Percentiles rank a stretch among this genome's conserved stretches.
Evolutionary conservation across 2,329 filamentous ascomycete genomes (phyloP).

Genomic region (Conoideocrella luteorostrata): DNA sequence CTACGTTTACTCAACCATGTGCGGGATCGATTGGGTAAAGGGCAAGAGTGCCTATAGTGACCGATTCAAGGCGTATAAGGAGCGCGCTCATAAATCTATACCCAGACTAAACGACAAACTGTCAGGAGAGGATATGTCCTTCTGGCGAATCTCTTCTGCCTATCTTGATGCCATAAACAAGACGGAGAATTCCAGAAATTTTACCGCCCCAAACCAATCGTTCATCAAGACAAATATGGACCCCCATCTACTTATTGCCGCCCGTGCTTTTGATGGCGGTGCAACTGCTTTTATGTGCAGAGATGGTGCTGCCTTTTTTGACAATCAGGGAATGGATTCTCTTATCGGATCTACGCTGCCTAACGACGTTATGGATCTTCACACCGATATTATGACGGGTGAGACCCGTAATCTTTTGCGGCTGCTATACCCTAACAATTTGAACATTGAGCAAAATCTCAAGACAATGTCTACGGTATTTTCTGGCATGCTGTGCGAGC

Average conservation of each 20-base stretch:
- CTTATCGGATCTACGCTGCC: slow-evolving; percentile 9
- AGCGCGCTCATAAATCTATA: slow-evolving; percentile 1
- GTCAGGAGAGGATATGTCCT: slow-evolving; percentile 8
- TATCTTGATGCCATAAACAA: slow-evolving; percentile 8
- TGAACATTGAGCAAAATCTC: neutral
- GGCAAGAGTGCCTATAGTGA: slow-evolving; percentile 7
- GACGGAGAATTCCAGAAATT: slow-evolving; percentile 1
- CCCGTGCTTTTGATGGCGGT: slow-evolving; percentile 7
- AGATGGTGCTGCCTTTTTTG: slow-evolving; percentile 9
- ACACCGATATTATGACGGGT: slow-evolving; percentile 9
- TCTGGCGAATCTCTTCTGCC: slow-evolving; percentile 8
- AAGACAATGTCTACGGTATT: slow-evolving; percentile 8
- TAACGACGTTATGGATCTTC: slow-evolving; percentile 12
- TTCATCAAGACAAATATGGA: slow-evolving; percentile 8
- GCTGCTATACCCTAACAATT: slow-evolving; percentile 7
- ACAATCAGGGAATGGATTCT: slow-evolving; percentile 9
- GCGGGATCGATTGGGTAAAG: slow-evolving; percentile 8
- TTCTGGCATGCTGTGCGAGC: slow-evolving; percentile 8
- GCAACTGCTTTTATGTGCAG: slow-evolving; percentile 11
- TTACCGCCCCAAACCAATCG: slow-evolving; percentile 4
- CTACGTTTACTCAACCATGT: slow-evolving; percentile 10
- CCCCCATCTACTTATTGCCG: slow-evolving; percentile 6
- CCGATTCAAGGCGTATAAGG: slow-evolving; percentile 4
- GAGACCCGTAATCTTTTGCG: slow-evolving; percentile 10
- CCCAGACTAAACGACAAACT: slow-evolving; percentile 6